Base-by-base conservation (phyloP, 179 eudicot genomes). In the Patellifolia procumbens region DNA sequence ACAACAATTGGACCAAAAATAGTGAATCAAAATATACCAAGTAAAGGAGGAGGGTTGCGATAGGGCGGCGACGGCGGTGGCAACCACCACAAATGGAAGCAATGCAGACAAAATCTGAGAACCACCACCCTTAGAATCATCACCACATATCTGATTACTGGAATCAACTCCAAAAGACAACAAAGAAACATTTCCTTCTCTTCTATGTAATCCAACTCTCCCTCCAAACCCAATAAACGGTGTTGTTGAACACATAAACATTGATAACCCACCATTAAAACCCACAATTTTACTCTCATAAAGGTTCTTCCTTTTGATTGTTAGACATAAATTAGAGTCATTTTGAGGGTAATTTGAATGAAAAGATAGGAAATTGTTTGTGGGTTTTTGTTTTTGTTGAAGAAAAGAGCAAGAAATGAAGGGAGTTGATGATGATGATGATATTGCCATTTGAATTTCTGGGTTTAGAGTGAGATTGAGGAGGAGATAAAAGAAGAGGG, bases 21-120 rank as follows among this genome's bases (percentile, higher is more conserved):
- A 39, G 22, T 1, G 29, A n/a, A n/a, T 16, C 56, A 10, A n/a
- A 2, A 63, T 81, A 72, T 76, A 95, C 99, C 99, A 95, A 66
- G 97, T 91, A 81, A 93, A 95, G 7, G 97, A 89, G 9, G 91
- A 83, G 0, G 99, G 98, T 73, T 88, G 91, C 32, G 86, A 35
- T 1, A 95, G 89, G 71, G 99, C 98, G 19, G 97, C 91, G 6
- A 95, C 76, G 0, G 98, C 97, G 28, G 99, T 95, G 77, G 89
- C 87, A 28, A 91, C 92, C 13, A 93, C 99, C 17, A 93, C 97
- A 78, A 93, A 88, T 0, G 99, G 99, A 56, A 95, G 90, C 91
- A 91, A n/a, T 2, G 97, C 97, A 0, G 97, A 91, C 20, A 93
- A 63, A 76, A 85, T 13, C 66, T 95, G 92, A 7, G 98, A 89